Percentiles rank a stretch among this genome's conserved stretches.
These are phyloP conservation scores for Nakazawaea pomicola DNA, from an alignment of 805 yeast genomes.

Conservation along the genomic window DNA sequence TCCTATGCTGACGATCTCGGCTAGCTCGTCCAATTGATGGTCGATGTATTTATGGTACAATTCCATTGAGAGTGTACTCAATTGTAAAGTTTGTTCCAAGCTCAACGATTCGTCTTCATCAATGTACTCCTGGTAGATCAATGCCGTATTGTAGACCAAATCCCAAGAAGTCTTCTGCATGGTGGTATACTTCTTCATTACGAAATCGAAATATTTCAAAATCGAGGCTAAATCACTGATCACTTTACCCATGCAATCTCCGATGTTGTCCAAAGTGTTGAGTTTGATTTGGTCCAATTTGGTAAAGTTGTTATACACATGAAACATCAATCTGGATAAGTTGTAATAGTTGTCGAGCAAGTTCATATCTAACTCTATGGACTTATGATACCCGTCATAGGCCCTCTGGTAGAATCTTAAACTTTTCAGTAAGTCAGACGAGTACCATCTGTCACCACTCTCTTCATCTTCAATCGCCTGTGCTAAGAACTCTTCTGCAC, in stretches of 20 bases:
- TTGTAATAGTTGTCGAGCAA: constrained; percentile 52
- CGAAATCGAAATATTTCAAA: constrained; percentile 33
- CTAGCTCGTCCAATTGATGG: constrained; percentile 18
- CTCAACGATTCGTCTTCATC: constrained; percentile 26
- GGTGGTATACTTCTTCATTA: constrained; percentile 23
- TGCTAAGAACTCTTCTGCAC: constrained; percentile 50
- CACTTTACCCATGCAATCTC: constrained; percentile 29
- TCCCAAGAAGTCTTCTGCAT: constrained; percentile 30
- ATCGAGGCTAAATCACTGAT: constrained; percentile 33
- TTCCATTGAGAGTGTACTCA: constrained; percentile 10
- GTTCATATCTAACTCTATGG: constrained; percentile 24
- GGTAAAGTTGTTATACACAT: constrained; percentile 47
- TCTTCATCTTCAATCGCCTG: constrained; percentile 61
- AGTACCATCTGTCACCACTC: constrained; percentile 70
- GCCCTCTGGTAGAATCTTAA: constrained; percentile 63
- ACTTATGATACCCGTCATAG: constrained; percentile 34
- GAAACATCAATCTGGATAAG: constrained; percentile 51
- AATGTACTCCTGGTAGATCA: constrained; percentile 42
- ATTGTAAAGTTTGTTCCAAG: constrained; percentile 6
- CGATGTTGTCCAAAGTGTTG: constrained; percentile 27
- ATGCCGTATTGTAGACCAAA: constrained; percentile 39
- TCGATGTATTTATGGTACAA: constrained; percentile 25
- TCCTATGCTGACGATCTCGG: constrained; percentile 24
- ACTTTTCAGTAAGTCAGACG: constrained; percentile 60
- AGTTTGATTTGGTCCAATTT: constrained; percentile 41